Percentiles rank a stretch among this genome's conserved stretches.
Conservation (phyloP, 2,329 filamentous ascomycete genomes). For the Aspergillus fijiensis region DNA sequence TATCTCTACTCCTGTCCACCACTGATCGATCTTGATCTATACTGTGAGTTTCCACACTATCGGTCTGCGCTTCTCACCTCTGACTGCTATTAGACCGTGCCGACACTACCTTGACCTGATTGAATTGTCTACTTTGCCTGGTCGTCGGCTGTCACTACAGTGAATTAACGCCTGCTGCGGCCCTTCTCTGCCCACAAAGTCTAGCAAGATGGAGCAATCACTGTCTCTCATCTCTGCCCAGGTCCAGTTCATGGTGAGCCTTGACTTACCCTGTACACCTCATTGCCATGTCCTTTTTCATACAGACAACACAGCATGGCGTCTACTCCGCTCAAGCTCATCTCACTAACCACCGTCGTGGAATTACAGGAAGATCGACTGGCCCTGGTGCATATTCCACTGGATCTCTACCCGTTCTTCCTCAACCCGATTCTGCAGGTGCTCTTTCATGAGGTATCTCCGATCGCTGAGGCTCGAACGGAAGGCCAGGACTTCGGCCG, state of each 20-base stretch:
- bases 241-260: slow-evolving; percentile 34
- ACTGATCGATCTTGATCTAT: neutral
- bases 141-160: neutral
- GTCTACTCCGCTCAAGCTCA: slow-evolving; percentile 6
- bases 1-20: neutral
- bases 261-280: neutral
- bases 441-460: slow-evolving; percentile 62
- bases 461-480: slow-evolving; percentile 42
- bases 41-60: neutral
- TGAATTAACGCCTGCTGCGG: neutral
- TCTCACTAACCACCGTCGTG: slow-evolving; percentile 19
- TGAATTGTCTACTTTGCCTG: neutral
- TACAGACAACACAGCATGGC: slow-evolving; percentile 1
- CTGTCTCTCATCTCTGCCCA: slow-evolving; percentile 32
- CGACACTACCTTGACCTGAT: neutral
- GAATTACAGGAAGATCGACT: slow-evolving; percentile 73
- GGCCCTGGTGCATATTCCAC: slow-evolving; percentile 85
- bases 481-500: slow-evolving; percentile 35
- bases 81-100: neutral
- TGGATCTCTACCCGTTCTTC: slow-evolving; percentile 73
- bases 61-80: neutral
- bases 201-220: slow-evolving; percentile 28
- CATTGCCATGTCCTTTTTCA: neutral
- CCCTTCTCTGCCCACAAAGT: neutral
- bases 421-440: slow-evolving; percentile 84